Conservation (phyloP, 2,329 filamentous ascomycete species). For the Paradendryphiella salina region DNA sequence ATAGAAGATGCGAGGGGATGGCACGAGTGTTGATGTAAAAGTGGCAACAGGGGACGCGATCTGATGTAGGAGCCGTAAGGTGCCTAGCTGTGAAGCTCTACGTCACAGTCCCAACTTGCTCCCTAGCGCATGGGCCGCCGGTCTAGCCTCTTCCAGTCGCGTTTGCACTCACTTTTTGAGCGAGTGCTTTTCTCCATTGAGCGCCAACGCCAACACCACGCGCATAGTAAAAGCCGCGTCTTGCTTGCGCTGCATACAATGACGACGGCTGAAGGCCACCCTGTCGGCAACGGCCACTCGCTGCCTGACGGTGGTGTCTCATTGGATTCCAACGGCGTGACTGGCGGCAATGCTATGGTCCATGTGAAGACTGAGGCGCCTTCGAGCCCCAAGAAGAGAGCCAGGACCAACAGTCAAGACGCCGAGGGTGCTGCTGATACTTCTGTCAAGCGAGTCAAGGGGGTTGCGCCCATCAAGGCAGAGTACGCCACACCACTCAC, state of each 20-base stretch:
- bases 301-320: slow-evolving; percentile 17
- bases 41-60: slow-evolving; percentile 23
- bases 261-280: slow-evolving; percentile 22
- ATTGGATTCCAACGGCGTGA: slow-evolving; percentile 20
- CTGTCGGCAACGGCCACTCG: slow-evolving; percentile 12
- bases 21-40: slow-evolving; percentile 20
- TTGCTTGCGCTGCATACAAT: slow-evolving; percentile 8
- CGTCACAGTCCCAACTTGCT: slow-evolving; percentile 29
- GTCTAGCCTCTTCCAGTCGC: slow-evolving; percentile 25
- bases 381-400: slow-evolving; percentile 42
- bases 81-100: slow-evolving; percentile 41
- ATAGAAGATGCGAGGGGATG: slow-evolving; percentile 9
- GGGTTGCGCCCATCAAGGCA: slow-evolving; percentile 71
- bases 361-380: slow-evolving; percentile 29
- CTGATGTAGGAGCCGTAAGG: slow-evolving; percentile 26
- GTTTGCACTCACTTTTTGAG: slow-evolving; percentile 25
- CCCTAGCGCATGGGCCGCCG: slow-evolving; percentile 16
- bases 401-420: slow-evolving; percentile 41
- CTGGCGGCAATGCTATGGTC: slow-evolving; percentile 33
- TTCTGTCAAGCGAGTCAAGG: slow-evolving; percentile 48
- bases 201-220: slow-evolving; percentile 14
- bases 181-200: slow-evolving; percentile 18
- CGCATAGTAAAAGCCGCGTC: slow-evolving; percentile 8
- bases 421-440: slow-evolving; percentile 30
- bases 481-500: slow-evolving; percentile 57